Conservation (phyloP, 306 rosid species). For the Betula pendula region DNA sequence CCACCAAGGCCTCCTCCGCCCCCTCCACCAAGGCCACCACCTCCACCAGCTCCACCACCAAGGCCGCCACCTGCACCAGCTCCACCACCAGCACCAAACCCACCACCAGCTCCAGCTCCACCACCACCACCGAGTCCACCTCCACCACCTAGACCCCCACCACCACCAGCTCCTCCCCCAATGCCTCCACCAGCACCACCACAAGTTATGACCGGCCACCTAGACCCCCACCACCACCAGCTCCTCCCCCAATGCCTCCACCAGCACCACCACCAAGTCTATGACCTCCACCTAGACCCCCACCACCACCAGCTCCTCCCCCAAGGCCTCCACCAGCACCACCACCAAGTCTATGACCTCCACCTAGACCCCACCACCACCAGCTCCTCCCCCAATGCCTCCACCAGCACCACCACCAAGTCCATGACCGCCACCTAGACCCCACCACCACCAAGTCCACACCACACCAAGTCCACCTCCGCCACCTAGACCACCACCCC, state of each 20-base stretch:
- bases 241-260: conserved; percentile 26
- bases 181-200: conserved; percentile 12
- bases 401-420: conserved; percentile 29
- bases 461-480: conserved; percentile 16
- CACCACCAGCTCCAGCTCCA: neutral
- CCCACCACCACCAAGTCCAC: conserved; percentile 22
- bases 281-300: conserved; percentile 28
- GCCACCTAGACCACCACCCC: conserved; percentile 25
- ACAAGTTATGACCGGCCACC: too few species aligned
- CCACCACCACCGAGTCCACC: conserved; percentile 36
- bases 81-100: conserved; percentile 18
- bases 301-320: conserved; percentile 15
- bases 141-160: conserved; percentile 14
- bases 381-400: conserved; percentile 28
- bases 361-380: conserved; percentile 17
- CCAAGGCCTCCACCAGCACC: conserved; percentile 23
- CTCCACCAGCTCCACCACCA: conserved; percentile 29
- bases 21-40: too few species aligned
- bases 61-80: conserved; percentile 29
- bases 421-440: conserved; percentile 16
- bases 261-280: conserved; percentile 34
- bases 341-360: conserved; percentile 25
- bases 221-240: conserved; percentile 21
- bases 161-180: conserved; percentile 24
- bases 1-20: conserved; percentile 23